Percentiles rank a stretch among this genome's conserved stretches.
phyloP scores from a whole-genome alignment of 257 asterid species.

The Thymus quinquecostatus region DNA sequence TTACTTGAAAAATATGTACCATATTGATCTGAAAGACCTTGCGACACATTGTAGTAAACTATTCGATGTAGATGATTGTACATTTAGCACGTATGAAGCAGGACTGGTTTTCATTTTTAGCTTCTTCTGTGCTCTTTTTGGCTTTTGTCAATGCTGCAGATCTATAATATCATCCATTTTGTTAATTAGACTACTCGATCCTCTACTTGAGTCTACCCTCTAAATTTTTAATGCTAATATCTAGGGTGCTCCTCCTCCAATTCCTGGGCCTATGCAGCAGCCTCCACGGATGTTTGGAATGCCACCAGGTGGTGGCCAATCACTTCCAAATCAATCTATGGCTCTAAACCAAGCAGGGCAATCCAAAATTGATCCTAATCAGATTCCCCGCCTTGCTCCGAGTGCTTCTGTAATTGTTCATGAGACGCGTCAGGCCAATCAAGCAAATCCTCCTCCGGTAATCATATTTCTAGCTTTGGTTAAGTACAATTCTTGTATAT shows the following conservation, averaged over 20 bases:
- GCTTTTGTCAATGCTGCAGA: constrained; percentile 21
- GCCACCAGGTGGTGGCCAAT: constrained; percentile 66
- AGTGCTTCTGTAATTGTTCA: constrained; percentile 69
- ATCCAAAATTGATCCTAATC: constrained; percentile 94
- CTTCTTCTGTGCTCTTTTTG: constrained; percentile 5
- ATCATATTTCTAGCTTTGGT: constrained; percentile 21
- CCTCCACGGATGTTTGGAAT: constrained; percentile 83
- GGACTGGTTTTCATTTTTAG: constrained; percentile 10
- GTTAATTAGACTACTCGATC: constrained; percentile 11
- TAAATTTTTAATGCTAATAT: constrained; percentile 39
- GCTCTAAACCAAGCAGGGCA: constrained; percentile 73
- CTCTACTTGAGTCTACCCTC: constrained; percentile 28
- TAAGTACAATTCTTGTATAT: constrained; percentile 4
- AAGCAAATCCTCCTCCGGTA: constrained; percentile 99
- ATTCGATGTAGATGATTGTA: constrained; percentile 14
- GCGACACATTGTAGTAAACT: constrained; percentile 14
- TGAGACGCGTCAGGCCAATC: constrained; percentile 96
- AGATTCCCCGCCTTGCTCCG: constrained; percentile 88
- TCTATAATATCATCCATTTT: constrained; percentile 19
- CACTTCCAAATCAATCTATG: constrained; percentile 77
- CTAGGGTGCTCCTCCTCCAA: constrained; percentile 69
- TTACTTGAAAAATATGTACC: neutral
- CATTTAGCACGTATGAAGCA: constrained; percentile 22
- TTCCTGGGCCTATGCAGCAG: constrained; percentile 67
- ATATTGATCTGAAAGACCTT: neutral